A percentile compares a stretch with the other conserved stretches of the same genome.
These are phyloP conservation scores for Danielia oregonensis DNA, from an alignment of 805 yeast species.

Conservation along the genomic window DNA sequence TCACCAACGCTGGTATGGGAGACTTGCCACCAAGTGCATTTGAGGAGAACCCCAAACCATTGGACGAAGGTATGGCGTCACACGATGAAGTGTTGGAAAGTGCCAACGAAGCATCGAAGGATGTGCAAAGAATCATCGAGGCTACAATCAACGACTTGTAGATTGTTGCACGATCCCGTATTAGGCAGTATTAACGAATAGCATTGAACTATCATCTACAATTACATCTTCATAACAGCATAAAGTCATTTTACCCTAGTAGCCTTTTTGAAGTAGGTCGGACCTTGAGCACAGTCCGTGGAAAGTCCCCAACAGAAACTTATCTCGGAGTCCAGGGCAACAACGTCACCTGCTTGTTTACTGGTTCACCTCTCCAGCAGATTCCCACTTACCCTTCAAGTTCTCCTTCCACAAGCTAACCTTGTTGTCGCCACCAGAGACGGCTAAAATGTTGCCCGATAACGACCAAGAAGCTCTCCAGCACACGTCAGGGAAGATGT, in stretches of 20 bases:
- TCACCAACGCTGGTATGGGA: conserved; percentile 79
- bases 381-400: conserved; percentile 90
- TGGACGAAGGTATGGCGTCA: conserved; percentile 76
- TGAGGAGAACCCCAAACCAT: conserved; percentile 48
- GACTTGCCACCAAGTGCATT: conserved; percentile 66
- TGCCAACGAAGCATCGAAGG: conserved; percentile 76
- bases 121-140: conserved; percentile 69
- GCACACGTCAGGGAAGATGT: conserved; percentile 91
- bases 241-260: too few species aligned
- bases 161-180: too few species aligned
- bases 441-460: conserved; percentile 92
- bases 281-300: too few species aligned
- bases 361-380: conserved; percentile 94
- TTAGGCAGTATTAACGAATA: too few species aligned
- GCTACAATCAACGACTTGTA: conserved; percentile 50
- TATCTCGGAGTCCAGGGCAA: too few species aligned
- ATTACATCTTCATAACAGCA: too few species aligned
- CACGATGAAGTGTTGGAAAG: conserved; percentile 89
- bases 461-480: conserved; percentile 99
- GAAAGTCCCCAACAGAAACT: too few species aligned
- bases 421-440: conserved; percentile 93
- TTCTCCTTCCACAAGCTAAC: conserved; percentile 96
- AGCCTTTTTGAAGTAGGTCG: too few species aligned
- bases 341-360: too few species aligned
- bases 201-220: too few species aligned